phyloP scores from a whole-genome alignment of 2,329 filamentous ascomycete species.

The Blumeriella jaapii region DNA sequence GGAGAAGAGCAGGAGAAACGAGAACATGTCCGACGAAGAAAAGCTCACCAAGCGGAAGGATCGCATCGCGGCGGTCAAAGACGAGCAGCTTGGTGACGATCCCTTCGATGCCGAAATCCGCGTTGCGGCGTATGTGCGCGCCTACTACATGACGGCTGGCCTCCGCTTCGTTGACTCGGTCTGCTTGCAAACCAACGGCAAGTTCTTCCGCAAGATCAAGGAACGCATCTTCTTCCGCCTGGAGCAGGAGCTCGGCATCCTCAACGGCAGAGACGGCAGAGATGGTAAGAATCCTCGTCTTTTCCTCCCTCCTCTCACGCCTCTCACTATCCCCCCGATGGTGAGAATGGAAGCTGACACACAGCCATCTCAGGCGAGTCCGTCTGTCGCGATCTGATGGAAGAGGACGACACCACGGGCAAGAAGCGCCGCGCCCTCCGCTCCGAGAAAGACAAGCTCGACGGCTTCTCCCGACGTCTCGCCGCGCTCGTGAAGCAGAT shows the following conservation, averaged over 20 bases:
- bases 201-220: constrained; percentile 2
- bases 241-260: constrained; percentile 3
- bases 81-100: constrained; percentile 40
- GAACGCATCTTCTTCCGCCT: constrained; percentile 2
- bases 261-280: neutral
- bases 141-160: constrained; percentile 58
- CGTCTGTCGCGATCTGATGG: neutral
- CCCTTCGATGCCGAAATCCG: constrained; percentile 47
- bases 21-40: neutral
- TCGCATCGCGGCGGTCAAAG: constrained; percentile 7
- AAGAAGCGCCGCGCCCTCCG: neutral
- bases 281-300: too few species aligned
- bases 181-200: constrained; percentile 10
- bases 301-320: too few species aligned
- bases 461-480: neutral
- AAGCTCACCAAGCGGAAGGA: constrained; percentile 1
- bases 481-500: neutral
- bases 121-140: constrained; percentile 51
- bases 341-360: neutral
- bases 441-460: neutral
- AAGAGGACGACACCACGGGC: neutral
- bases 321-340: too few species aligned
- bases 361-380: neutral
- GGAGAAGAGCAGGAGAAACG: neutral
- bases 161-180: constrained; percentile 47